A percentile compares a stretch with the other conserved stretches of the same genome.
Conservation (phyloP, 352 stramenopile species). For the Globisporangium viniferum region DNA sequence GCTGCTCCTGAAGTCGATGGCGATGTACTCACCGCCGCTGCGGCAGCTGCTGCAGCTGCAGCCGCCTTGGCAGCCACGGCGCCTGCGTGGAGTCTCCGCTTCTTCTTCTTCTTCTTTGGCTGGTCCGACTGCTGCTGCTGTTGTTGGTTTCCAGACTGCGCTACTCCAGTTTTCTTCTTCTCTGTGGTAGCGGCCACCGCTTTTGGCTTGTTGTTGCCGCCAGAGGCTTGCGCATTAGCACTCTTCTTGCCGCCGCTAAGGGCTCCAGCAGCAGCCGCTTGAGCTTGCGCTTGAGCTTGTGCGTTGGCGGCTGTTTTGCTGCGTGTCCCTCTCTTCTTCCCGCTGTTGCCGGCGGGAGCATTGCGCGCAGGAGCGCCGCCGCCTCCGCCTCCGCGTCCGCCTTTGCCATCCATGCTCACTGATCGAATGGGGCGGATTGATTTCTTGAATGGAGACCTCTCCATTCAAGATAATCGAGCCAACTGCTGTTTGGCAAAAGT, state of each 20-base stretch:
- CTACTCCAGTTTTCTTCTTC: not conserved
- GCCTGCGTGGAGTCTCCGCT: slow-evolving; percentile 3
- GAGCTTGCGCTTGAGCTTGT: not conserved
- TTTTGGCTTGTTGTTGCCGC: not conserved
- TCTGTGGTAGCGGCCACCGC: not conserved
- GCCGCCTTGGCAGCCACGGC: slow-evolving; percentile 1
- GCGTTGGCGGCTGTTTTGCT: not conserved
- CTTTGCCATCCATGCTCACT: slow-evolving; percentile 2
- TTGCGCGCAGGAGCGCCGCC: not conserved
- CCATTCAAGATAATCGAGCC: no score
- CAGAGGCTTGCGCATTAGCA: not conserved
- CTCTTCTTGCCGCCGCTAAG: not conserved
- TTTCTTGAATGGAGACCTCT: not conserved
- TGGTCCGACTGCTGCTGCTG: slow-evolving; percentile 1
- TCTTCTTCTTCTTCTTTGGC: slow-evolving; percentile 12
- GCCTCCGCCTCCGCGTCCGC: not conserved
- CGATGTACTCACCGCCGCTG: not conserved
- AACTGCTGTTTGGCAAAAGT: not conserved
- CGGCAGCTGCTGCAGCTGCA: not conserved
- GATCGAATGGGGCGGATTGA: not conserved
- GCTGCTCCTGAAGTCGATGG: not conserved
- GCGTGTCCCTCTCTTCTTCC: not conserved
- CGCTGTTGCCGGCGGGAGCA: not conserved
- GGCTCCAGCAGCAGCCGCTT: not conserved
- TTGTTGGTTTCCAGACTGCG: not conserved